Evolutionary conservation across 345 rosid species (phyloP), one percentile per base, ranked within the genome.

Genomic region (Populus euphratica): DNA sequence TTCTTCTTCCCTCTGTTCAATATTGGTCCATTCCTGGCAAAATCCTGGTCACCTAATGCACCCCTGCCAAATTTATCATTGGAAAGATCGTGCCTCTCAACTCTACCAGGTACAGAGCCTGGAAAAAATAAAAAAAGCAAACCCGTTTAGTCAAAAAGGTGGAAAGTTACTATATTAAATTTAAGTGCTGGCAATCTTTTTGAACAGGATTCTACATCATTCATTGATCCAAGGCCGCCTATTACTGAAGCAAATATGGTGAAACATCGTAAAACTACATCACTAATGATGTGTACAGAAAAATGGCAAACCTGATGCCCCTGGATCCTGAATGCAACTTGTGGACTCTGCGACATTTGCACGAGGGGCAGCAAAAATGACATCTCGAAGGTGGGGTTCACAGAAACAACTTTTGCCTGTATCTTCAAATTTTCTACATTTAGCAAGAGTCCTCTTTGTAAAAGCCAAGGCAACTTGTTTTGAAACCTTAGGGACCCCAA

Each of bases 371-470:
- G 86, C 81, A 38, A 79, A 77, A 75, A 87, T 80, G 76, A 79
- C 79, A 76, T 89, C 92, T 27, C 82, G 83, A 64, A 86, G 82
- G 68, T 85, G 61, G 81, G 91, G 85, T 56, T 90, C 90, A 36
- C 81, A 61, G 69, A 88, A 90, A 85, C 93, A 86, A 74, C 90
- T 88, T 77, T 78, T 83, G 59, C 89, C 93, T 14, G 90, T 83
- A 54, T 85, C 89, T 80, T 87, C 86, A 69, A 86, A 88, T 77
- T 85, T 86, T 52, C 68, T 83, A 63, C 89, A 88, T 88, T 90
- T 85, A 52, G 83, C 86, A 31, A 90, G 89, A 49, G 87, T 85
- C 66, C 93, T 87, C 83, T 79, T 85, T 75, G 83, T 80, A 74
- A 86, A 90, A 73, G 85, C 85, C 81, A 81, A 35, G 8, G 91